Conservation (phyloP, 441 rosid genomes). For the Viola pubescens region DNA sequence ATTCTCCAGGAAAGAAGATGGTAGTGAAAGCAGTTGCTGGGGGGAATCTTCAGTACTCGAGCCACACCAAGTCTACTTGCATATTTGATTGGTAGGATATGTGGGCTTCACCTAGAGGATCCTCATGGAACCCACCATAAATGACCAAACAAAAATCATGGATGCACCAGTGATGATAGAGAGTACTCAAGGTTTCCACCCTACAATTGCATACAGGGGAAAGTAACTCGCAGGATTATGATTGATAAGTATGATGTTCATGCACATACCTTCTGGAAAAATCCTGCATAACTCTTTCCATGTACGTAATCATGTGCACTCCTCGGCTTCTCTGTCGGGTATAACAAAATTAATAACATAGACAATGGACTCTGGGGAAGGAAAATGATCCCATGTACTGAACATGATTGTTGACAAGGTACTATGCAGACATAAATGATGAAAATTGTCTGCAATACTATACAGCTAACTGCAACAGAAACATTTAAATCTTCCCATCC, state of each 20-base stretch:
- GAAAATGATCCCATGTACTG: no score
- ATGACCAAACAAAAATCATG: no score
- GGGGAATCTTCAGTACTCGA: no score
- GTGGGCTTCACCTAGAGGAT: no score
- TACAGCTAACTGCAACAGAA: constrained; percentile 2
- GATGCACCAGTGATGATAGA: not conserved
- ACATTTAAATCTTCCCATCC: not conserved
- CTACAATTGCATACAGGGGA: not conserved
- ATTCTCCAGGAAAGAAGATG: no score
- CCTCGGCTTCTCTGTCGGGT: constrained; percentile 56
- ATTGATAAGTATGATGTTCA: constrained; percentile 2
- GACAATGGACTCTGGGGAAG: not conserved
- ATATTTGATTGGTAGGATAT: no score
- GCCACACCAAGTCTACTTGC: no score
- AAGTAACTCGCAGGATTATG: not conserved
- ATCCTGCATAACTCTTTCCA: constrained; percentile 57
- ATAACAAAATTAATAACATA: constrained; percentile 9
- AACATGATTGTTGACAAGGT: not conserved
- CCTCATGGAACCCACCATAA: no score
- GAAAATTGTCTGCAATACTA: not conserved
- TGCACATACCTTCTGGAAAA: constrained; percentile 65
- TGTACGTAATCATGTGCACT: constrained; percentile 38
- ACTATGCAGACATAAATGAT: not conserved
- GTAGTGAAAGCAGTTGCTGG: no score
- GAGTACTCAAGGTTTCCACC: not conserved